Evolutionary conservation across 2,329 filamentous ascomycete species (phyloP).

Genomic region (Stenocarpella maydis): DNA sequence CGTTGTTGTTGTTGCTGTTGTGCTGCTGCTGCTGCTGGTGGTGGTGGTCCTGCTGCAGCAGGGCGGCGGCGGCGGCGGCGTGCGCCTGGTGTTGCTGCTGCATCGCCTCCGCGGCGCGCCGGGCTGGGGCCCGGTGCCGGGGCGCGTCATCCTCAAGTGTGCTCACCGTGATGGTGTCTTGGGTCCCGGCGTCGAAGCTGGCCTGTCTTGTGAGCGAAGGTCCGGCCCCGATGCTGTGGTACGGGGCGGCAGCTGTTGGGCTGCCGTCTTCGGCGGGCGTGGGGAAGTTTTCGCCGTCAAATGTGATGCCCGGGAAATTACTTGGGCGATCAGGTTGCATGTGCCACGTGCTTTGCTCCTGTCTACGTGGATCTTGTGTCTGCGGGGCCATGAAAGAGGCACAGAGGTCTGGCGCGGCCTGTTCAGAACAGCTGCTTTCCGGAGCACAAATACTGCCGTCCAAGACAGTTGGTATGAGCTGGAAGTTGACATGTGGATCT

Average conservation of each 20-base stretch:
- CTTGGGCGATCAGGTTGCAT: too few species aligned
- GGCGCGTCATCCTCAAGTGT: background rate
- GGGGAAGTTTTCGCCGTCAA: background rate
- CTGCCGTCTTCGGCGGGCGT: background rate
- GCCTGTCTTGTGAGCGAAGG: background rate
- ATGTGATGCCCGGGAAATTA: background rate
- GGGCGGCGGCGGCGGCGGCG: too few species aligned
- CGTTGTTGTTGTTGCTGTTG: too few species aligned
- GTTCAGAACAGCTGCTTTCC: background rate
- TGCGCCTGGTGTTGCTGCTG: background rate
- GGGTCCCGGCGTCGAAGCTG: background rate
- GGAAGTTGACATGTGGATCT: background rate
- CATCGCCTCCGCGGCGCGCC: background rate
- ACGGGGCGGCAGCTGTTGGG: background rate
- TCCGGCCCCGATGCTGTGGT: background rate
- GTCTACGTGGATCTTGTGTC: background rate
- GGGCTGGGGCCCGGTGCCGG: background rate
- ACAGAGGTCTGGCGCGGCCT: background rate
- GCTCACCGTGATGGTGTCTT: constrained; percentile 11
- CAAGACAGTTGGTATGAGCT: background rate
- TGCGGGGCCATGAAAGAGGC: background rate
- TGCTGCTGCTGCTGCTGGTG: too few species aligned
- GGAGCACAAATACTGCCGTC: background rate
- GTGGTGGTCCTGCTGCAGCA: background rate
- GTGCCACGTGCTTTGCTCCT: background rate